A percentile compares a stretch with the other conserved stretches of the same genome.
Conservation (phyloP, 2,329 filamentous ascomycete genomes). For the Penicillium crustosum region DNA sequence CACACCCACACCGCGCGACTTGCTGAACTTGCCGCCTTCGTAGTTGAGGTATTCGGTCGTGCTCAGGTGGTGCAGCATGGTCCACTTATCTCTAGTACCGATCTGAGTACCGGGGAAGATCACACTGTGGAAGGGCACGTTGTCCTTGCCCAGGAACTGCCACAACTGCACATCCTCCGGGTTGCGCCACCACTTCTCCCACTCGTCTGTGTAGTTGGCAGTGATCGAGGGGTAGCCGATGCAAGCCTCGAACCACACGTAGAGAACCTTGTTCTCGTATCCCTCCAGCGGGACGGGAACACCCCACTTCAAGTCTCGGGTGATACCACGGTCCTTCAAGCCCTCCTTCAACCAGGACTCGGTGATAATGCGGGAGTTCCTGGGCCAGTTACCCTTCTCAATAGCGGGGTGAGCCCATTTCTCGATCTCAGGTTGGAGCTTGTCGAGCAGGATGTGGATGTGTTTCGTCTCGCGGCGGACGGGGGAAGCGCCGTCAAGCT, state of each 20-base stretch:
- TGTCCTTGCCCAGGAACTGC: constrained; percentile 95
- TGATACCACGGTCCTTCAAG: constrained; percentile 82
- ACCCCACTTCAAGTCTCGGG: constrained; percentile 90
- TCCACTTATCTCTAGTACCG: constrained; percentile 83
- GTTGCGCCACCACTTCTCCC: constrained; percentile 94
- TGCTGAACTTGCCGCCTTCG: constrained; percentile 87
- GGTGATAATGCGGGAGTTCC: constrained; percentile 47
- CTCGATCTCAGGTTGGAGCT: constrained; percentile 73
- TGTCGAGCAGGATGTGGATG: constrained; percentile 83
- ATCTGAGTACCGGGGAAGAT: constrained; percentile 88
- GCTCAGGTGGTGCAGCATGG: constrained; percentile 81
- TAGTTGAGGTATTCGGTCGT: constrained; percentile 90
- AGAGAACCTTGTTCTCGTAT: constrained; percentile 78
- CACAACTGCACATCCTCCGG: constrained; percentile 84
- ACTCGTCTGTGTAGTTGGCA: constrained; percentile 80
- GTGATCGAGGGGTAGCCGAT: constrained; percentile 97
- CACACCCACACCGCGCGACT: constrained; percentile 83
- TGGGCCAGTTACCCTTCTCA: constrained; percentile 61
- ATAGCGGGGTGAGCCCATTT: constrained; percentile 74
- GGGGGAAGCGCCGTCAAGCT: constrained; percentile 81
- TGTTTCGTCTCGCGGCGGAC: constrained; percentile 83
- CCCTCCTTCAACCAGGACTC: constrained; percentile 65
- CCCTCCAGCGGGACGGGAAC: constrained; percentile 60
- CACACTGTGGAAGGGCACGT: constrained; percentile 83
- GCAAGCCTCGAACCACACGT: constrained; percentile 90